phyloP scores from a whole-genome alignment of 768 basidiomycete species.

The Tephrocybe sp. region DNA sequence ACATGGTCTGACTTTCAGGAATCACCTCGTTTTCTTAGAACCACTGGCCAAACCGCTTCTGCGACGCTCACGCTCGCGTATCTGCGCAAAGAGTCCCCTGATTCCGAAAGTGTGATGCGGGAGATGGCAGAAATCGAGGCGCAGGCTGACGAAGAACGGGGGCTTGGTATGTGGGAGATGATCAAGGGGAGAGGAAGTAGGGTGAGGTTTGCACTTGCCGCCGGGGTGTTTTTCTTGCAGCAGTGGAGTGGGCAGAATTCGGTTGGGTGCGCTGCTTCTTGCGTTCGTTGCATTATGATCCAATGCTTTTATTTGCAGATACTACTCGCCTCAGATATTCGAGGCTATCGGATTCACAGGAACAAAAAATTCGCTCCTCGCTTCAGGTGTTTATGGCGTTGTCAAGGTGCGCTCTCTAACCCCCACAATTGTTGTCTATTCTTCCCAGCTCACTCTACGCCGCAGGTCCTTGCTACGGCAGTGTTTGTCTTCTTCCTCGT shows the following conservation, averaged over 20 bases:
- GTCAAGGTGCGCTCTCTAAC: not conserved
- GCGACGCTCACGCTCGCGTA: slow-evolving; percentile 64
- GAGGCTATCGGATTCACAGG: slow-evolving; percentile 68
- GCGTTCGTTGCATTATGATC: no score
- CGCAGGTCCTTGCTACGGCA: slow-evolving; percentile 60
- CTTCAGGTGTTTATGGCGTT: slow-evolving; percentile 67
- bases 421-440: not conserved
- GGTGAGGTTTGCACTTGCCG: slow-evolving; percentile 79
- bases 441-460: not conserved
- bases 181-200: slow-evolving; percentile 81
- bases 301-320: no score
- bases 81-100: slow-evolving; percentile 46
- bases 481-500: slow-evolving; percentile 67
- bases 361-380: slow-evolving; percentile 60
- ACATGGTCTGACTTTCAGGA: slow-evolving; percentile 38
- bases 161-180: slow-evolving; percentile 65
- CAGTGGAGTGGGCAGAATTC: slow-evolving; percentile 88
- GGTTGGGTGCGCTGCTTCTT: no score
- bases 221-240: slow-evolving; percentile 75
- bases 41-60: slow-evolving; percentile 53
- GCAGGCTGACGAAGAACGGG: slow-evolving; percentile 75
- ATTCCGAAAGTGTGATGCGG: slow-evolving; percentile 48
- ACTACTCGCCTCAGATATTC: slow-evolving; percentile 78
- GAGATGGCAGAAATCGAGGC: slow-evolving; percentile 84
- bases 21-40: slow-evolving; percentile 77